Evolutionary conservation across 805 yeast genomes (phyloP), one percentile per base, ranked within the genome.

Genomic region (Candida oleophila): DNA sequence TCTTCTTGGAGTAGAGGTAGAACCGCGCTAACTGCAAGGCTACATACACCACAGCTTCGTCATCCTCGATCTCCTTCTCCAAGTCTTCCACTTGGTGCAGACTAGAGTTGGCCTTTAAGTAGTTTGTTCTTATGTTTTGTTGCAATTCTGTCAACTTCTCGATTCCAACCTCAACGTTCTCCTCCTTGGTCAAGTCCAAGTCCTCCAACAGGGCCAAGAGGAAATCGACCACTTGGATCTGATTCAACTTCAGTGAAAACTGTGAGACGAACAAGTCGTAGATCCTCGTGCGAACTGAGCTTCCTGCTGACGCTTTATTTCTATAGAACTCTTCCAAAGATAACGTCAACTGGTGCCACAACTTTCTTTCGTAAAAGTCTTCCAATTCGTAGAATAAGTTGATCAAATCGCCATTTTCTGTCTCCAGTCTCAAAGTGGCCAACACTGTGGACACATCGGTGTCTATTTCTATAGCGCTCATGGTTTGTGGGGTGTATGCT

Each of bases 331-430:
- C 77, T 32, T 71, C 71, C 47, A 94, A 71, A 4, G 80, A 67
- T 50, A 80, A 79, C 2, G 97, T 88, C 61, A 94, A 77, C 72
- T 94, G 98, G 69, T 86, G 95, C 97, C 97, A 94, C 62, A 92
- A 77, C 65, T 89, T 90, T 55, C 96, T 76, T 60, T 90, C 96
- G 68, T 89, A 87, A 47, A 75, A 73, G 57, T 89, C 96, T 60
- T 91, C 97, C 61, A 92, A 78, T 44, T 80, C 78, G 60, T 80
- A 83, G 56, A 86, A 77, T 5, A 75, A 64, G 22, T 82, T 78
- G 8, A 81, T 72, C 44, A 90, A 71, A 35, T 84, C 89, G 2
- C 79, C 70, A 12, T 61, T 55, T 48, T 85, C 88, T 3, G 83
- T 74, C 58, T 83, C 86, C 56, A 76, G 74, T 44, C 96, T 80